phyloP scores from a whole-genome alignment of 2,329 filamentous ascomycete species.

The Madurella mycetomatis region DNA sequence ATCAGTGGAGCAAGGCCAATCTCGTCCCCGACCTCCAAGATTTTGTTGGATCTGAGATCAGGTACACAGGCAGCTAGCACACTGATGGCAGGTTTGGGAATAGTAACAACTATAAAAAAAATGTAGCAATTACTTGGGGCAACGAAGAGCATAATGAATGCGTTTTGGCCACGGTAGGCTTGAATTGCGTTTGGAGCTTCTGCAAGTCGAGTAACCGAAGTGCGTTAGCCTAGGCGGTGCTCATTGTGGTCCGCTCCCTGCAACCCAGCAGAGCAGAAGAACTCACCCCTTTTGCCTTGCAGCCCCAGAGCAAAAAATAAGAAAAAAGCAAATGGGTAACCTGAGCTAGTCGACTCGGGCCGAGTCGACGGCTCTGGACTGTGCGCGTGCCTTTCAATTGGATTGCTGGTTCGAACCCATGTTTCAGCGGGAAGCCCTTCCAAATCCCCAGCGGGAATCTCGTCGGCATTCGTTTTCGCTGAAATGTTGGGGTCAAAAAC shows the following conservation, averaged over 20 bases:
- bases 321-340: background rate
- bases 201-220: background rate
- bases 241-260: slow-evolving; percentile 1
- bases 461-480: too few relatives aligned
- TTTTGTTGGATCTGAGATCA: background rate
- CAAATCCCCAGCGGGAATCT: too few relatives aligned
- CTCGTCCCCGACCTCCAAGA: too few relatives aligned
- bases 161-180: background rate
- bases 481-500: too few relatives aligned
- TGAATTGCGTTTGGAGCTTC: background rate
- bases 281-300: slow-evolving; percentile 13
- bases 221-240: background rate
- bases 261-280: slow-evolving; percentile 2
- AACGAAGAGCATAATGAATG: too few relatives aligned
- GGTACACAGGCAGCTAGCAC: background rate
- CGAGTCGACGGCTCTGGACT: too few relatives aligned
- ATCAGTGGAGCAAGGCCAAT: too few relatives aligned
- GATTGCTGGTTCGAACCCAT: too few relatives aligned
- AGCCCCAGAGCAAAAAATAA: background rate
- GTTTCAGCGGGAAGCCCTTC: too few relatives aligned
- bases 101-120: too few relatives aligned
- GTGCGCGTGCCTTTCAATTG: background rate
- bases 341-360: background rate
- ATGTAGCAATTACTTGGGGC: too few relatives aligned
- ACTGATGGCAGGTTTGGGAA: background rate